phyloP scores from a whole-genome alignment of 805 yeast genomes.

The Kockiozyma suomiensis region DNA sequence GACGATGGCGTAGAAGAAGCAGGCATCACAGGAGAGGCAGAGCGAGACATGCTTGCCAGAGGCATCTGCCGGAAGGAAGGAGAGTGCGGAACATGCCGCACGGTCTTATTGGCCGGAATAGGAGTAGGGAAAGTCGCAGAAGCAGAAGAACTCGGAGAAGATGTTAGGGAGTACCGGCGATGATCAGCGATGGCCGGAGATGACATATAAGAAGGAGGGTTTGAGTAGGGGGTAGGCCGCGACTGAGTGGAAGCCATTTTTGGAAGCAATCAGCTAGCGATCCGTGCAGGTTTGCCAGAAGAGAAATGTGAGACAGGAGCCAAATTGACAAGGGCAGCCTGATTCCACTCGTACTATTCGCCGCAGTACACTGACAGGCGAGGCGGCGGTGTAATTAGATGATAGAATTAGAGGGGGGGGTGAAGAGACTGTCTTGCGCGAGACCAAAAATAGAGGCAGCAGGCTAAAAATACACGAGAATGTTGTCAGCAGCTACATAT shows the following conservation, averaged over 20 bases:
- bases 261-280: neutral
- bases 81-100: slow-evolving; percentile 29
- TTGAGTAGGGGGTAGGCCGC: neutral
- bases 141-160: neutral
- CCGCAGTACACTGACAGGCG: neutral
- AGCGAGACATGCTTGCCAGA: neutral
- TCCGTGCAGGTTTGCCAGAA: neutral
- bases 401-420: neutral
- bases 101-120: neutral
- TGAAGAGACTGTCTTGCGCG: neutral
- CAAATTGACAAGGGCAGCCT: too few relatives aligned
- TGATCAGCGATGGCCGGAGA: neutral
- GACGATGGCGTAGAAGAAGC: too few relatives aligned
- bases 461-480: slow-evolving; percentile 2
- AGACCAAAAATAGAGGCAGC: neutral
- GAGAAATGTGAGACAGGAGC: neutral
- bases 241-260: neutral
- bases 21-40: slow-evolving; percentile 1
- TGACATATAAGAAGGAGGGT: neutral
- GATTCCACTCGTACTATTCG: too few relatives aligned
- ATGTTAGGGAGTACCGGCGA: neutral
- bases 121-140: neutral
- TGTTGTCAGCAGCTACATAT: neutral
- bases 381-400: neutral
- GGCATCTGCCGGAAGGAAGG: slow-evolving; percentile 22